Base-by-base conservation (phyloP, 805 yeast species). In the Blastobotrys mokoenaii region DNA sequence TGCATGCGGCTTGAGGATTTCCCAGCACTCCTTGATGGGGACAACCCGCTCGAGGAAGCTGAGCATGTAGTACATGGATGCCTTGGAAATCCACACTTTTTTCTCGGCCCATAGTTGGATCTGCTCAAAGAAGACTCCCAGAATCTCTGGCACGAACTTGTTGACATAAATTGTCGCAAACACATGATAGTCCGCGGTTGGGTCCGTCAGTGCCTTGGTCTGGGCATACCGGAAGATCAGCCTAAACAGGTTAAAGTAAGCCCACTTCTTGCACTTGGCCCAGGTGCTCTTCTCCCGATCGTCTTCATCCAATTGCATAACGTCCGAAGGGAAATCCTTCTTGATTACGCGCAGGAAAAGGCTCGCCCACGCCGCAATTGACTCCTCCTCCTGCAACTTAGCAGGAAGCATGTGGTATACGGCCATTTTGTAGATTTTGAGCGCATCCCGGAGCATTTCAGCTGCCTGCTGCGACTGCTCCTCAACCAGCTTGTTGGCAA, bases 261-360 rank as follows among this genome's bases (percentile, higher is more conserved):
- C 77, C 97, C 97, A 90, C 62, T 90, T 93, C 67, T 75, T 89
- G 54, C 79, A 76, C 65, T 79, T 90, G 59, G 69, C 80, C 82
- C 82, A 84, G 41, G 78, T 81, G 54, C 74, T 69, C 16, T 64
- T 52, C 40, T 66, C 69, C 41, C 77, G 69, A 35, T 77, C 81
- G 17, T 75, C 73, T 6, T 69, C 70, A 40, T 77, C 79, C n/a
- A 74, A 55, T 15, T 70, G 68, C 49, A 71, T 48, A 1, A 78
- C 76, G 36, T 72, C 71, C 0, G 59, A 49, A 1, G 95, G 93
- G 16, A 80, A 65, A 7, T 67, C 68, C 66, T 77, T 72, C 51
- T 74, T 74, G 42, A 86, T 77, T 3, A 84, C 74, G 8, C 72
- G 69, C 36, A 85, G 80, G 54, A 87, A 90, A 51, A 93, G 74